Evolutionary conservation across 1,139 yeast genomes (phyloP), one percentile per base, ranked within the genome.

Genomic region (Yamadazyma diospyri): DNA sequence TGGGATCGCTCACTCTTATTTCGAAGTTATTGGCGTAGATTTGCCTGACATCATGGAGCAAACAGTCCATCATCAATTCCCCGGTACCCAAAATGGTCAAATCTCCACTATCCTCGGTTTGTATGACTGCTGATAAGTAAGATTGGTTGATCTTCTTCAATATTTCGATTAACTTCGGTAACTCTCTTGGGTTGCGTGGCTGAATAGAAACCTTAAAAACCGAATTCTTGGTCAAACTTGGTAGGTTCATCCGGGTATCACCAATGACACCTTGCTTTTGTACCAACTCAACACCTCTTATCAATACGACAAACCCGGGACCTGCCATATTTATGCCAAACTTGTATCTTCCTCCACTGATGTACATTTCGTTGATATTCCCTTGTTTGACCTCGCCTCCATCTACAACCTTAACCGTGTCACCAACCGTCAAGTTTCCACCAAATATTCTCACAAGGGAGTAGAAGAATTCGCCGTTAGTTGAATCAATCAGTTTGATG

Each of bases 81-180:
- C 98, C 98, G 3, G 88, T 77, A 0, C 94, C 96, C 18, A 80
- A 51, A 2, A 94, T 53, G 0, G 81, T 78, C 53, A 83, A 87
- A 48, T 89, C 97, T 1, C 97, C 97, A 36, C 89, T 82, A 45
- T 85, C 95, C 53, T 87, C 96, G 1, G 84, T 89, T 41, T 72
- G 77, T 6, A 86, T 64, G 18, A 70, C 69, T 23, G 80, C 67
- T 5, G 89, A 78, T 10, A 84, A 70, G 49, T 85, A 89, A 1
- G 81, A 63, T 42, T 74, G 77, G 42, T 73, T 73, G 16, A 83
- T 63, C 37, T 69, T 74, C 39, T 83, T 66, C 32, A 92, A 60
- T 0, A 89, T 88, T 13, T 76, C 81, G 11, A 82, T 61, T 50
- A 89, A 64, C 40, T 73, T 72, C 0, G 95, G 94, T 16, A 85